Base-by-base conservation (phyloP, 2,329 filamentous ascomycete genomes). In the Juglanconis oblonga region DNA sequence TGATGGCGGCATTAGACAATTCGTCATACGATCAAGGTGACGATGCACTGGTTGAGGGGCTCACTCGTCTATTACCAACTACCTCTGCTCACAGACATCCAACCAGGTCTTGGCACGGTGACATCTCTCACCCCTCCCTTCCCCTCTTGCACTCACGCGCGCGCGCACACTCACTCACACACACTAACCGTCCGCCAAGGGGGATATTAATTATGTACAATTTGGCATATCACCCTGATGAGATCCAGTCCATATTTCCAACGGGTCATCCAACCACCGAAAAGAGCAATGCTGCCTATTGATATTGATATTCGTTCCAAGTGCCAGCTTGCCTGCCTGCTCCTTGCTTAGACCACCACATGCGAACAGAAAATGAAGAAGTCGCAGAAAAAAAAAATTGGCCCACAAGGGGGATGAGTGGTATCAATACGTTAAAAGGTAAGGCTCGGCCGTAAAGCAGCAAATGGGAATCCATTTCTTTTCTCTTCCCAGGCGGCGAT, bases 351-450 rank as follows among this genome's bases (percentile, higher is more conserved):
- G 31, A 44, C 38, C 35, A n/a, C 38, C 13, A 38, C 38, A 35
- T 53, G 52, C 38, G 52, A 45, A 33, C 24, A 53, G 52, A 14
- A 31, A n/a, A 52, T 40, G n/a, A 50, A 60, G 24, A 54, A 45
- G 17, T 45, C 53, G 38, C 45, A 47, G 17, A 49, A 42, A 36
- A 29, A 10, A 31, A 31, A 44, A 45, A 13, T 40, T 11, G 38
- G 33, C 31, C 54, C 14, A 42, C 11, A 52, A 54, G 52, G 61
- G 55, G 58, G 35, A 57, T 55, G 59, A 38, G 56, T 62, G 61
- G 61, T 63, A 63, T 63, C 61, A 63, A 61, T 55, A 49, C 45
- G 58, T 52, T 50, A 47, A 53, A 29, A 58, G 55, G 38, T 48
- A 42, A 38, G 49, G 61, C 57, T 61, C 52, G 53, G 52, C 59